Evolutionary conservation across 805 yeast genomes (phyloP).

Genomic region (Teunomyces gatunensis): DNA sequence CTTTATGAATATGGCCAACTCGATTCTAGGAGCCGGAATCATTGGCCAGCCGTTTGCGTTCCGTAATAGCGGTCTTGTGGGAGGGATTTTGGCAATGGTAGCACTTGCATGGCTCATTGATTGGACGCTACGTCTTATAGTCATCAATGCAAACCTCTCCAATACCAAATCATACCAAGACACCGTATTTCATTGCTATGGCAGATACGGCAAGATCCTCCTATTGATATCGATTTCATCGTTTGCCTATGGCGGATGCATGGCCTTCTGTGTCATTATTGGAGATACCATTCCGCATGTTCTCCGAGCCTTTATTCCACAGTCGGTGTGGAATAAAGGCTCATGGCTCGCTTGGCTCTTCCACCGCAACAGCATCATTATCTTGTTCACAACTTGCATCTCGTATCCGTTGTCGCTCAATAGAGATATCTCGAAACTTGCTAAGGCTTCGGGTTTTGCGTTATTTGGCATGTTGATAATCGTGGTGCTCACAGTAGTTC

Average conservation of each 20-base stretch:
- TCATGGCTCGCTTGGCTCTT: conserved; percentile 50
- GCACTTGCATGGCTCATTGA: conserved; percentile 71
- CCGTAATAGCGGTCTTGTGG: conserved; percentile 71
- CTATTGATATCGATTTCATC: conserved; percentile 76
- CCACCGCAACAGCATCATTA: conserved; percentile 67
- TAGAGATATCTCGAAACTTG: conserved; percentile 77
- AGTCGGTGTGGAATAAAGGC: conserved; percentile 27
- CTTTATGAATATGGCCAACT: conserved; percentile 95
- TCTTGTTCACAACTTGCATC: conserved; percentile 63
- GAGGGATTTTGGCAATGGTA: conserved; percentile 63
- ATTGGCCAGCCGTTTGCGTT: conserved; percentile 93
- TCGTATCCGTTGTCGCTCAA: conserved; percentile 82
- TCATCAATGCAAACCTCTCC: conserved; percentile 74
- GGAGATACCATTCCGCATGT: conserved; percentile 97
- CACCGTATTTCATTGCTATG: conserved; percentile 77
- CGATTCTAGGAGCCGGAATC: conserved; percentile 93
- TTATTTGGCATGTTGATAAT: conserved; percentile 80
- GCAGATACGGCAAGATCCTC: conserved; percentile 62
- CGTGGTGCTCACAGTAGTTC: conserved; percentile 64
- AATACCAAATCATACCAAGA: conserved; percentile 81
- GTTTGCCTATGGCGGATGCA: conserved; percentile 91
- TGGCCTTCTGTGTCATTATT: conserved; percentile 90
- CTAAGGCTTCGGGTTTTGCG: conserved; percentile 85
- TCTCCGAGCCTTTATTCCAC: conserved; percentile 60
- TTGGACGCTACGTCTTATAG: conserved; percentile 81